These are phyloP conservation scores for Colletotrichum sublineola DNA, from an alignment of 2,329 filamentous ascomycete genomes.

Conservation along the genomic window DNA sequence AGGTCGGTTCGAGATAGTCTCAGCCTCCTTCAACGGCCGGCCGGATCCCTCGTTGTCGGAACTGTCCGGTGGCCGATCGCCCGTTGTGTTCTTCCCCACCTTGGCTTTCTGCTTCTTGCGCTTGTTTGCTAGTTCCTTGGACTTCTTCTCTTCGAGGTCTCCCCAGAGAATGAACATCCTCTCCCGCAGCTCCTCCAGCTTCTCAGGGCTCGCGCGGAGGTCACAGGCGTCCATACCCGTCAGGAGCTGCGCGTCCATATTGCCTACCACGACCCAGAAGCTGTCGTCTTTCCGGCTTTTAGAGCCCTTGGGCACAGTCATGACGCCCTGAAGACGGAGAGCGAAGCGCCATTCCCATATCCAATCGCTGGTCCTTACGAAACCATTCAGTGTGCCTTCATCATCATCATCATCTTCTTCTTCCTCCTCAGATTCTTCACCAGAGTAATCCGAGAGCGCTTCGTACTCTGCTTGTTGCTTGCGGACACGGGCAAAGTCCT, in stretches of 20 bases:
- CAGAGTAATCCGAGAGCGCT: constrained; percentile 60
- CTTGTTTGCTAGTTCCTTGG: constrained; percentile 49
- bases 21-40: neutral
- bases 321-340: constrained; percentile 80
- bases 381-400: constrained; percentile 44
- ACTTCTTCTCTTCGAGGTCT: constrained; percentile 80
- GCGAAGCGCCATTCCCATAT: constrained; percentile 89
- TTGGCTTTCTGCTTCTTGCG: constrained; percentile 44
- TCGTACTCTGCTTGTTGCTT: constrained; percentile 61
- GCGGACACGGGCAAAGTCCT: constrained; percentile 74
- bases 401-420: constrained; percentile 44
- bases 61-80: constrained; percentile 54
- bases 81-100: constrained; percentile 23
- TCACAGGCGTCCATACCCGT: constrained; percentile 62
- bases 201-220: constrained; percentile 65
- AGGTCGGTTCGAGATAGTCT: constrained; percentile 65
- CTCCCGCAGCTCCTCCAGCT: constrained; percentile 71
- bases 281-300: constrained; percentile 54
- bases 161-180: constrained; percentile 88
- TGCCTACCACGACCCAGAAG: constrained; percentile 78
- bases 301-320: constrained; percentile 48
- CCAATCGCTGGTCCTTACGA: constrained; percentile 44
- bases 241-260: constrained; percentile 64
- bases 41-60: constrained; percentile 50
- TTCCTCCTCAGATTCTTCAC: constrained; percentile 48